Percentiles rank a stretch among this genome's conserved stretches.
Conservation (phyloP, 108 stramenopile genomes). For the Nannochloropsis oceanica region DNA sequence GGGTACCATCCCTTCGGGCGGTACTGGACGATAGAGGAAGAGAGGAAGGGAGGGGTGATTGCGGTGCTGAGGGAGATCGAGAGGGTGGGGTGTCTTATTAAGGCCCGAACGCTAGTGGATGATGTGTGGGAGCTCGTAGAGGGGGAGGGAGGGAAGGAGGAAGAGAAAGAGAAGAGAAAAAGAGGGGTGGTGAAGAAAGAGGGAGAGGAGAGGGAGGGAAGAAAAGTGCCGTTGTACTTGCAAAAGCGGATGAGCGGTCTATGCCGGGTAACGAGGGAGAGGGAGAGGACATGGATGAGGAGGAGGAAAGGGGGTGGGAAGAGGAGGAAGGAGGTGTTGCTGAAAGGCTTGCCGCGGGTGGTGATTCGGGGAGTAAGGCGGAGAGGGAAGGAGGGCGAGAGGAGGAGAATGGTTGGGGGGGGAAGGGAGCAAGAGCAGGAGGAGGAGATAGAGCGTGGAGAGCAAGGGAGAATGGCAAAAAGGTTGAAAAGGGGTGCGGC, state of each 20-base stretch:
- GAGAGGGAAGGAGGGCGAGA: not conserved
- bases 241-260: not conserved
- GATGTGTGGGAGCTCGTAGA: not conserved
- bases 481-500: too few species aligned
- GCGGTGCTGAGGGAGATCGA: not conserved
- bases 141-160: not conserved
- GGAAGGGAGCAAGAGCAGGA: too few species aligned
- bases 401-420: too few species aligned
- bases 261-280: not conserved
- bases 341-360: not conserved
- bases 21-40: not conserved
- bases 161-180: not conserved
- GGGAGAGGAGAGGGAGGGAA: not conserved
- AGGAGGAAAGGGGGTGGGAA: not conserved
- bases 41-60: not conserved
- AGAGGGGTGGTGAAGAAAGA: not conserved
- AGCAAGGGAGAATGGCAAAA: too few species aligned
- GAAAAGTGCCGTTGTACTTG: not conserved
- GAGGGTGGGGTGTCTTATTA: not conserved
- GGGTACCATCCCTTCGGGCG: not conserved
- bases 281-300: not conserved
- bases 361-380: not conserved
- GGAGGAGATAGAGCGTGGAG: too few species aligned
- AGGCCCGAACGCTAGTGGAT: not conserved
- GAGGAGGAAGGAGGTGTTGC: not conserved